These are phyloP conservation scores for Aureobasidium sp. DNA, from an alignment of 2,329 filamentous ascomycete genomes.

Conservation along the genomic window DNA sequence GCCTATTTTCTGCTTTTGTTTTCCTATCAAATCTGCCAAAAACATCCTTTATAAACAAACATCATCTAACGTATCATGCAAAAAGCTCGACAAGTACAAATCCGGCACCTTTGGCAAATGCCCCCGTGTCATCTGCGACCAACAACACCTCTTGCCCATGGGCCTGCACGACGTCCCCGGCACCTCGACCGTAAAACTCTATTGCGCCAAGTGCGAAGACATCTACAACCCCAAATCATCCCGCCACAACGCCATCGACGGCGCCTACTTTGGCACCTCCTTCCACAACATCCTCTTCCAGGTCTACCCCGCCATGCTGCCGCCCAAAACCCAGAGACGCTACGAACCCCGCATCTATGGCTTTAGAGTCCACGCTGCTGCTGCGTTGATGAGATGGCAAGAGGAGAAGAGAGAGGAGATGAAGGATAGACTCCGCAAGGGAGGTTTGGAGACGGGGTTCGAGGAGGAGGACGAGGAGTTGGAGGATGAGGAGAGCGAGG, in stretches of 20 bases:
- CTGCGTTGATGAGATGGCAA: conserved; percentile 88
- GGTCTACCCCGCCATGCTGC: conserved; percentile 86
- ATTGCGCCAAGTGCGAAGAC: conserved; percentile 95
- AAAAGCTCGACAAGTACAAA: conserved; percentile 95
- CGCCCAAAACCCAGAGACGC: conserved; percentile 74
- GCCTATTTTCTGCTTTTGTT: background rate
- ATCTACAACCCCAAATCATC: conserved; percentile 98
- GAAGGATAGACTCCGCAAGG: conserved; percentile 65
- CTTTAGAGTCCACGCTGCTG: conserved; percentile 88
- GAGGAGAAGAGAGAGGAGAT: conserved; percentile 72
- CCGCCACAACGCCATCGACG: conserved; percentile 89
- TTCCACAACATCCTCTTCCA: conserved; percentile 99
- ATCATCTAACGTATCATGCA: background rate
- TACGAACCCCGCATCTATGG: conserved; percentile 90
- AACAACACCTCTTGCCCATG: conserved; percentile 89
- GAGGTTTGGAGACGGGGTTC: conserved; percentile 69
- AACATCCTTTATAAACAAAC: too few species aligned
- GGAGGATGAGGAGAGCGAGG: conserved; percentile 53
- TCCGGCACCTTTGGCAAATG: conserved; percentile 98
- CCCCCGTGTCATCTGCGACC: conserved; percentile 89
- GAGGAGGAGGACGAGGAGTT: conserved; percentile 58
- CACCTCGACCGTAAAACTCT: conserved; percentile 87
- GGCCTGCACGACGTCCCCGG: conserved; percentile 86
- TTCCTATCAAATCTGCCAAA: background rate
- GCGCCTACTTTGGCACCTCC: conserved; percentile 94